Base-by-base conservation (phyloP, 768 basidiomycete species). In the Lactarius hengduanensis region DNA sequence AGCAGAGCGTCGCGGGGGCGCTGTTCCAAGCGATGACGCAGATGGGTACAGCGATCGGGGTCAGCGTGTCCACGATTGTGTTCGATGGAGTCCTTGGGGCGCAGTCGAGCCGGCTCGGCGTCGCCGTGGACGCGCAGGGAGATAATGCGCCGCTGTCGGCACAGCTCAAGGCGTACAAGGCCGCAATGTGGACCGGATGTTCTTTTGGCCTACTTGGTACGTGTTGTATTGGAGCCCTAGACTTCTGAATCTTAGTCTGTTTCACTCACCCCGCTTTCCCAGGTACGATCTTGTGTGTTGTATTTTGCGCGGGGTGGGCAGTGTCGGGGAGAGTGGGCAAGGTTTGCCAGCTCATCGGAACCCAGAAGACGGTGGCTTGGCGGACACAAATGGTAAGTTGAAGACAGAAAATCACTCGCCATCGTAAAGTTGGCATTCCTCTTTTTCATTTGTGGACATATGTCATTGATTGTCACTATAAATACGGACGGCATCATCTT, bases 11-110 rank as follows among this genome's bases (percentile, higher is more conserved):
- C 4, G 85, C 87, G 6, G 91, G 89, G 3, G 91, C 85, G 13
- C 65, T 92, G 22, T 92, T 92, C 75, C 88, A 90, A 72, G 91
- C 91, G 0, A 86, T 93, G 83, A 87, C 83, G 6, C 88, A 89
- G 89, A 75, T 92, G 16, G 91, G 90, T 8, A 84, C 84, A 0
- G 82, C 88, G 7, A 80, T 91, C 43, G 91, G 90, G 18, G 79
- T 91, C 3, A 87, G 90, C 13, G 80, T 91, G 18, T 82, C 85
- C 9, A 91, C 90, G 0, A 87, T 91, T 36, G 86, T 90, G 43
- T 89, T 84, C 74, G 82, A 91, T 69, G 75, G 80, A 2, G 81
- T 84, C n/a, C 76, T 82, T 15, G 63, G 66, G 4, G 66, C 75
- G 15, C 71, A 78, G 34, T 74, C 80, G 16, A 65, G 68, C 36